These are phyloP conservation scores for Pythium oligandrum DNA, from an alignment of 352 stramenopile species.

Conservation along the genomic window DNA sequence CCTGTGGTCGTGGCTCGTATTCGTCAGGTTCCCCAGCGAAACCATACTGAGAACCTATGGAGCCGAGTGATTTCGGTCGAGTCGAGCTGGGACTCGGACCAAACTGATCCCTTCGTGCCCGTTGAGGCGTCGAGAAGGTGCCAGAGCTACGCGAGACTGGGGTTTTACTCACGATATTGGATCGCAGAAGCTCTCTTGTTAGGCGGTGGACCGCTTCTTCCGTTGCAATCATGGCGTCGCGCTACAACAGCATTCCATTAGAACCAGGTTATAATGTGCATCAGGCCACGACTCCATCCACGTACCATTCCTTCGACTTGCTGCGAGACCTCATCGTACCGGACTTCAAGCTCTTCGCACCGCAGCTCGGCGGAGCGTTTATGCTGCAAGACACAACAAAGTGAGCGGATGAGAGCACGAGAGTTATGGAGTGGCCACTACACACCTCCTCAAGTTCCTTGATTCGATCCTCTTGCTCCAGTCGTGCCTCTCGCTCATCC, in stretches of 20 bases:
- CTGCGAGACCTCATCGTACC: conserved; percentile 7
- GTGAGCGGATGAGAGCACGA: background rate
- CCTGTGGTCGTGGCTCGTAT: too few species aligned
- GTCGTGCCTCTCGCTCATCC: conserved; percentile 1
- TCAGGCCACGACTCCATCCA: background rate
- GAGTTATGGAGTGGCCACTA: background rate
- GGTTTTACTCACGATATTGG: too few species aligned
- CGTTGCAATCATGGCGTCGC: conserved; percentile 19
- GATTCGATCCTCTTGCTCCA: conserved; percentile 4
- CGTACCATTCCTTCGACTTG: conserved; percentile 16
- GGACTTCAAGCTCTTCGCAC: conserved; percentile 1
- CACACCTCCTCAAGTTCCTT: conserved; percentile 9
- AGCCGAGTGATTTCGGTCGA: too few species aligned
- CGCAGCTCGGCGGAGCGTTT: background rate
- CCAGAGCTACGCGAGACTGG: too few species aligned
- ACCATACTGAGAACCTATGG: too few species aligned
- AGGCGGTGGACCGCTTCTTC: conserved; percentile 14
- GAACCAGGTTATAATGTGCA: background rate
- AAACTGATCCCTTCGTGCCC: too few species aligned
- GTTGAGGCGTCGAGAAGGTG: too few species aligned
- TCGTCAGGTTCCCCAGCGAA: too few species aligned
- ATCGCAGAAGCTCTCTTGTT: conserved; percentile 3
- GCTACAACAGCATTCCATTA: conserved; percentile 4
- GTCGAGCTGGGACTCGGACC: too few species aligned
- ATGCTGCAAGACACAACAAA: conserved; percentile 1